Evolutionary conservation across 306 rosid species (phyloP).

Genomic region (Crotalaria pallida): DNA sequence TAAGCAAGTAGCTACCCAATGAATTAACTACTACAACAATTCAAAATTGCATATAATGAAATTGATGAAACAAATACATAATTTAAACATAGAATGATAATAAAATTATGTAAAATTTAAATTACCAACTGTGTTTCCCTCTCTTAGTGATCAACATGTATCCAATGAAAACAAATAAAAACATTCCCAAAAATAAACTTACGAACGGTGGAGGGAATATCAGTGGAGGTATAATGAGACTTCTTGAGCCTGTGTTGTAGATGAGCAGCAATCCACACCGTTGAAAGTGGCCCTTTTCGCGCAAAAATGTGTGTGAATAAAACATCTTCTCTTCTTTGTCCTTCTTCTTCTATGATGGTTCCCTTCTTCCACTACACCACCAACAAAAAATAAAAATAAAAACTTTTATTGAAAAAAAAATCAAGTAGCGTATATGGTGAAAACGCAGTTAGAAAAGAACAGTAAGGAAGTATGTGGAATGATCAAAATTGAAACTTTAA

Average conservation of each 20-base stretch:
- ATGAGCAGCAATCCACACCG: conserved; percentile 95
- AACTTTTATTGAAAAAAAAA: not conserved
- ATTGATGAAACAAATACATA: not conserved
- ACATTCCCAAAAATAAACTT: not conserved
- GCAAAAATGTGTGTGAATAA: conserved; percentile 80
- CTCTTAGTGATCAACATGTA: too few species aligned
- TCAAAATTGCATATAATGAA: not conserved
- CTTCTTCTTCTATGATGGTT: not conserved
- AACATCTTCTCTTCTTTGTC: conserved; percentile 41
- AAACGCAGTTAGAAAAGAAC: not conserved
- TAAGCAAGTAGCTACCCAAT: not conserved
- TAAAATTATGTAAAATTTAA: not conserved
- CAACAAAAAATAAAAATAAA: not conserved
- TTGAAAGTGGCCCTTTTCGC: conserved; percentile 79
- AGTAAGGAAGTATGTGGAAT: not conserved
- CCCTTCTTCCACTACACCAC: not conserved
- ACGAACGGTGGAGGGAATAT: conserved; percentile 71
- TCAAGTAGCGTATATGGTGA: too few species aligned
- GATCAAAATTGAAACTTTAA: conserved; percentile 13
- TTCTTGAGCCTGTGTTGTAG: conserved; percentile 79
- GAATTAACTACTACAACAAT: not conserved
- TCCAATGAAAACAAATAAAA: not conserved
- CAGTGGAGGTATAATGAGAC: conserved; percentile 64
- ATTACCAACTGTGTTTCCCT: not conserved
- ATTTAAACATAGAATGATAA: not conserved